Percentiles rank a stretch among this genome's conserved stretches.
phyloP scores from a whole-genome alignment of 345 rosid genomes.

The Alliaria petiolata region DNA sequence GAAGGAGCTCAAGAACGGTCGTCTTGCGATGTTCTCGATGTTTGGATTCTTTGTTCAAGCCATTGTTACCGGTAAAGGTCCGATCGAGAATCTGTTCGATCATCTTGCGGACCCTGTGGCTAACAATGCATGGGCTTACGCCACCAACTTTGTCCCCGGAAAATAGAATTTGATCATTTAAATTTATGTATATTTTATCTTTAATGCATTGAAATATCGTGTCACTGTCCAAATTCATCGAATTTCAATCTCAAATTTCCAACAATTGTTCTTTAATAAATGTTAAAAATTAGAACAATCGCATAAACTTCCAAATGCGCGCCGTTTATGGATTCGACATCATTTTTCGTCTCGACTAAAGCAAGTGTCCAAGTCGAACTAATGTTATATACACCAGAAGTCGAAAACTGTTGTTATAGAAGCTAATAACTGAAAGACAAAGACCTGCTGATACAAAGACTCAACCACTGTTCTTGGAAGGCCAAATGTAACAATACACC shows the following conservation, averaged over 20 bases:
- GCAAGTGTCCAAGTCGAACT: not conserved
- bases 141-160: conserved; percentile 50
- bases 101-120: conserved; percentile 45
- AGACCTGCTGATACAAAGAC: conserved; percentile 21
- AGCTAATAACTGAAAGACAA: not conserved
- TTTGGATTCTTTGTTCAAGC: conserved; percentile 56
- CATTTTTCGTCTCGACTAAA: not conserved
- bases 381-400: conserved; percentile 10
- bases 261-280: not conserved
- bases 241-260: not conserved
- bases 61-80: conserved; percentile 47
- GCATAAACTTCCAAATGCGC: conserved; percentile 6
- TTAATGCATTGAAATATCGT: not conserved
- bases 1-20: conserved; percentile 45
- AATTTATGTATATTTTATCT: not conserved
- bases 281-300: not conserved
- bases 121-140: conserved; percentile 50
- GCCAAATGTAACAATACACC: conserved; percentile 27
- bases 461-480: conserved; percentile 23
- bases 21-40: conserved; percentile 50
- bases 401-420: not conserved
- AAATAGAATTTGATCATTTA: conserved; percentile 24
- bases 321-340: not conserved
- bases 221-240: not conserved
- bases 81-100: conserved; percentile 40